These are phyloP conservation scores for Microascus cirrosus DNA, from an alignment of 2,329 filamentous ascomycete genomes.

Conservation along the genomic window DNA sequence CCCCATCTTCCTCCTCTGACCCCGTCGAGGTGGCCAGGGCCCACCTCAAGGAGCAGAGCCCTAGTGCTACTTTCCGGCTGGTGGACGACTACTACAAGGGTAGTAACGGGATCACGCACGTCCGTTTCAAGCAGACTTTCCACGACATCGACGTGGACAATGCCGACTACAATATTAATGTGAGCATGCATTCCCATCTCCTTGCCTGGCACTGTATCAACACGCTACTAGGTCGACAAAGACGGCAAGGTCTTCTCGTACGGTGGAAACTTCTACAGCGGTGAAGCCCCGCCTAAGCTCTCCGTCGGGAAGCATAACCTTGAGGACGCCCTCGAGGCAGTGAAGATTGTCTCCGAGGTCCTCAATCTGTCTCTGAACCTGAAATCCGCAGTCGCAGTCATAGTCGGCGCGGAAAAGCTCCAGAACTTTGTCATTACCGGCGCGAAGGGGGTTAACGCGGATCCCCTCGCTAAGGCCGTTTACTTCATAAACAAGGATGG, in stretches of 20 bases:
- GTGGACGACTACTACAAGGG: conserved; percentile 41
- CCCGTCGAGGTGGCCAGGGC: conserved; percentile 32
- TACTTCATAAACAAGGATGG: conserved; percentile 39
- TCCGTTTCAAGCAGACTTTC: conserved; percentile 47
- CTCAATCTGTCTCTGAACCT: not conserved
- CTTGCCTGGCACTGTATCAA: not conserved
- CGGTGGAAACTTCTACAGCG: conserved; percentile 35
- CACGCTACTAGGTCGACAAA: conserved; percentile 26
- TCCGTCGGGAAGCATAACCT: conserved; percentile 9
- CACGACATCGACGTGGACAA: conserved; percentile 50
- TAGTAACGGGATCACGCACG: conserved; percentile 42
- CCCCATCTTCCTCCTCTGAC: conserved; percentile 8
- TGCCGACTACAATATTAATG: conserved; percentile 49
- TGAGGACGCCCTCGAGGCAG: not conserved
- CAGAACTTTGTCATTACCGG: conserved; percentile 30
- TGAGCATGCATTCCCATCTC: conserved; percentile 18
- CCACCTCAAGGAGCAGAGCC: conserved; percentile 25
- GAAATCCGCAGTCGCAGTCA: conserved; percentile 2
- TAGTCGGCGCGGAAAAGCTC: conserved; percentile 14
- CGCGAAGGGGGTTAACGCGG: conserved; percentile 33
- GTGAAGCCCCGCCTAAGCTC: conserved; percentile 22
- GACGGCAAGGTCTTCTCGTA: conserved; percentile 47
- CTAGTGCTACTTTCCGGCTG: conserved; percentile 33
- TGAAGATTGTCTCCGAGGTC: not conserved
- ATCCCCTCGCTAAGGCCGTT: conserved; percentile 43